Percentiles rank a stretch among this genome's conserved stretches.
These are phyloP conservation scores for Leptographium procerum DNA, from an alignment of 2,329 filamentous ascomycete species.

Conservation along the genomic window DNA sequence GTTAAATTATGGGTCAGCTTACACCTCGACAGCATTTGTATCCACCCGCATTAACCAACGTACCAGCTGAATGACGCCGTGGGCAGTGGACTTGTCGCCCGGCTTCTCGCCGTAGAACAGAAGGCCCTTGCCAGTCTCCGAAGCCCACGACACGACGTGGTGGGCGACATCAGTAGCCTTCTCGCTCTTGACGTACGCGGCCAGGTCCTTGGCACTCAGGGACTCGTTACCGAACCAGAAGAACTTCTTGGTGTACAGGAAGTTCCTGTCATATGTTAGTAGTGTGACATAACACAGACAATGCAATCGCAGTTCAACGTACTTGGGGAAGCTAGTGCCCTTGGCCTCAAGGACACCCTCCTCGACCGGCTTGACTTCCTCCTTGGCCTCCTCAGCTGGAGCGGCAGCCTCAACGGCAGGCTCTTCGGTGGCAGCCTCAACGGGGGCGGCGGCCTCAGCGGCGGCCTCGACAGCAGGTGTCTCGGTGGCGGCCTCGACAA, in stretches of 20 bases:
- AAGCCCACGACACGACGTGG: slow-evolving; percentile 77
- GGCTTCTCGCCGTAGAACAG: slow-evolving; percentile 81
- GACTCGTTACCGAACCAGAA: slow-evolving; percentile 72
- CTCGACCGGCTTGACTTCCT: slow-evolving; percentile 44
- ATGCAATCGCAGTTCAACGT: slow-evolving; percentile 28
- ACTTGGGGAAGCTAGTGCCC: slow-evolving; percentile 79
- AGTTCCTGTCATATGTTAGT: slow-evolving; percentile 47
- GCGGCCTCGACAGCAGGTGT: slow-evolving; percentile 16
- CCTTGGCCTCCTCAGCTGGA: slow-evolving; percentile 28
- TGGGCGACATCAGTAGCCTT: slow-evolving; percentile 68
- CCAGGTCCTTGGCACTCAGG: slow-evolving; percentile 61
- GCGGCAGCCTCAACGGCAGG: slow-evolving; percentile 24
- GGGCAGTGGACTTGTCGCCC: slow-evolving; percentile 68
- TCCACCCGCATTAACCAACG: slow-evolving; percentile 18
- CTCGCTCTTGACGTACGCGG: slow-evolving; percentile 73
- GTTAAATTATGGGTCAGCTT: background rate
- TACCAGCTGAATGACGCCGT: slow-evolving; percentile 78
- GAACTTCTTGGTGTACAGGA: slow-evolving; percentile 85
- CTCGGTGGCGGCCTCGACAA: slow-evolving; percentile 18
- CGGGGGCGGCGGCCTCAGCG: slow-evolving; percentile 24
- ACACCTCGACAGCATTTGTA: background rate
- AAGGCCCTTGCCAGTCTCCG: slow-evolving; percentile 88
- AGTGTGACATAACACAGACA: background rate
- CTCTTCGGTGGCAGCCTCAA: slow-evolving; percentile 13
- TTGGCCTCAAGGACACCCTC: slow-evolving; percentile 87